Base-by-base conservation (phyloP, 495 filamentous ascomycete genomes). In the Xylaria venustula region DNA sequence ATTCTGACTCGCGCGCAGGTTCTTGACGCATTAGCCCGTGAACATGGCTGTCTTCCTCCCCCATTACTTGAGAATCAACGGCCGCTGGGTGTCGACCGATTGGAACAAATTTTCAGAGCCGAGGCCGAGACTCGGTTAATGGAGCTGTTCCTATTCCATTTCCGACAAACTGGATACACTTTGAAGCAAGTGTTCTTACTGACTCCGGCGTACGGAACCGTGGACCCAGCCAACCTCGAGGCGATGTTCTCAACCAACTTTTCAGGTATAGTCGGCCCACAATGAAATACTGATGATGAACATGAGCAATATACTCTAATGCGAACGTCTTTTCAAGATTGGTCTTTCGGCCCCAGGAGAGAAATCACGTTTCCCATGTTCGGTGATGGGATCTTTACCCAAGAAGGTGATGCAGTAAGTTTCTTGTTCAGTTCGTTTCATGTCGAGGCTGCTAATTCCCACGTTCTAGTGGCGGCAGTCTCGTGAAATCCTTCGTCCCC, bases 311-410 rank as follows among this genome's bases (percentile, higher is more conserved):
- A 26, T 44, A 7, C 28, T 2, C 37, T 54, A 44, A 41, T 26
- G n/a, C 3, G 23, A n/a, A 9, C n/a, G 3, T 26, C 11, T n/a
- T 6, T 23, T 58, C 1, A 12, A 58, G 54, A 58, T 11, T 58
- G 54, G 54, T 58, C 54, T 34, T 58, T 58, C 12, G 54, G 41
- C 6, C 54, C 54, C 12, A 45, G 54, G 25, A 58, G 54, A 36
- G 42, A 58, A 1, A 58, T 58, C 6, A 58, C 54, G 12, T 64
- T 68, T 28, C 71, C 73, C 15, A 57, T 80, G 34, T 64, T 84
- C 32, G 79, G 82, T 8, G 69, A 77, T 26, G 81, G 82, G 5
- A 82, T 85, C 52, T 85, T 85, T 61, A 79, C 79, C 2, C 75
- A 80, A 52, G 79, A 84, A 19, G 83, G 83, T 1, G 37, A 44